A percentile compares a stretch with the other conserved stretches of the same genome.
These are phyloP conservation scores for Pseudotulostoma volvatum DNA, from an alignment of 495 filamentous ascomycete genomes.

Conservation along the genomic window DNA sequence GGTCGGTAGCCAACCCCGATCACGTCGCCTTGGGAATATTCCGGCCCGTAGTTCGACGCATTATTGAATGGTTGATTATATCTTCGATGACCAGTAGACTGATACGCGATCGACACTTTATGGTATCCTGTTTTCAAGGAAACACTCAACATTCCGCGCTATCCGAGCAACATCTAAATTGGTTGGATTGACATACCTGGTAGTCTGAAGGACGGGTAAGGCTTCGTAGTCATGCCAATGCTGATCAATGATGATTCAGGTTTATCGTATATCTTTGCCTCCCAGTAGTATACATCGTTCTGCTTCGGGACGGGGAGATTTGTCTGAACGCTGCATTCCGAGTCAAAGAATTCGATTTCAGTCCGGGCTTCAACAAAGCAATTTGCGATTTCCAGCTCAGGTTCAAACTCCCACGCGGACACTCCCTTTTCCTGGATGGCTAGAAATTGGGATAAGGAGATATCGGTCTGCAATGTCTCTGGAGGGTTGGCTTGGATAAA, in stretches of 20 bases:
- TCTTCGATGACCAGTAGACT: constrained; percentile 69
- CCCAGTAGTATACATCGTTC: constrained; percentile 99
- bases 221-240: constrained; percentile 89
- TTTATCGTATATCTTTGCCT: constrained; percentile 96
- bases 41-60: constrained; percentile 57
- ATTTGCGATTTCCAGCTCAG: constrained; percentile 94
- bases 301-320: constrained; percentile 95
- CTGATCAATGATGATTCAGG: constrained; percentile 71
- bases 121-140: constrained; percentile 50
- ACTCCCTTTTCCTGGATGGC: constrained; percentile 99
- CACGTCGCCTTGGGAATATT: constrained; percentile 81
- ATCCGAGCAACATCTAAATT: background rate
- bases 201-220: constrained; percentile 85
- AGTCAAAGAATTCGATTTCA: constrained; percentile 97
- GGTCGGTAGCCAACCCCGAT: constrained; percentile 92
- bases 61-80: constrained; percentile 79
- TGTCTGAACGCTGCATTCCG: constrained; percentile 91
- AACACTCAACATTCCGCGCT: constrained; percentile 7
- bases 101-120: constrained; percentile 79
- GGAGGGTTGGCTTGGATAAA: constrained; percentile 90
- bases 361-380: constrained; percentile 94
- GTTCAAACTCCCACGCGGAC: constrained; percentile 97
- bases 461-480: constrained; percentile 89
- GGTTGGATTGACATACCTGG: constrained; percentile 45
- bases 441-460: constrained; percentile 90